Conservation (phyloP, 1,284 basidiomycete species). For the Cutaneotrichosporon mucoides region DNA sequence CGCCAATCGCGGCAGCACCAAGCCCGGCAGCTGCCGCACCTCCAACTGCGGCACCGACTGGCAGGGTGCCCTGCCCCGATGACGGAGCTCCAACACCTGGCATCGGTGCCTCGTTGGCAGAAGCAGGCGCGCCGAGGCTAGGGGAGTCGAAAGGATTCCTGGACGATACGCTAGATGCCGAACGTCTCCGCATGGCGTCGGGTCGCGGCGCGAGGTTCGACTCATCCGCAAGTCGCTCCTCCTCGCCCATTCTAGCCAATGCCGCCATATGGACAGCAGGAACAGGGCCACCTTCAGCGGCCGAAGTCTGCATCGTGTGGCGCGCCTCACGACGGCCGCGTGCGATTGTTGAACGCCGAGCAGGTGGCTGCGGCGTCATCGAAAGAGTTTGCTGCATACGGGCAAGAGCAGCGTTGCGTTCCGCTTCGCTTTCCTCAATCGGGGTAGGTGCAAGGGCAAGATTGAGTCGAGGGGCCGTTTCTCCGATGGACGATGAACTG, state of each 20-base stretch:
- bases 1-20: no score
- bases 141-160: conserved; percentile 47
- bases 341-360: conserved; percentile 47
- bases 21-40: no score
- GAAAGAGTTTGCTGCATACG: conserved; percentile 53
- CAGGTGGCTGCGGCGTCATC: conserved; percentile 28
- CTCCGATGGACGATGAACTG: background rate
- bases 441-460: conserved; percentile 49
- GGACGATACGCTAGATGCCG: conserved; percentile 29
- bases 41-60: no score
- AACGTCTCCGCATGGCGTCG: conserved; percentile 24
- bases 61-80: no score
- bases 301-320: conserved; percentile 46
- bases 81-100: no score
- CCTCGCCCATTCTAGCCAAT: conserved; percentile 5
- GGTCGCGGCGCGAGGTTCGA: background rate
- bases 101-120: no score
- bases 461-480: conserved; percentile 23
- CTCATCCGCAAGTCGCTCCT: conserved; percentile 11
- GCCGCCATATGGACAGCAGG: conserved; percentile 8
- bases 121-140: background rate
- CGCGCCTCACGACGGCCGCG: conserved; percentile 52
- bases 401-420: conserved; percentile 52
- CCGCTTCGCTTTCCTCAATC: conserved; percentile 50
- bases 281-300: conserved; percentile 5